Percentiles rank a stretch among this genome's conserved stretches.
phyloP scores from a whole-genome alignment of 2,329 filamentous ascomycete species.

The Aureobasidium sp. region DNA sequence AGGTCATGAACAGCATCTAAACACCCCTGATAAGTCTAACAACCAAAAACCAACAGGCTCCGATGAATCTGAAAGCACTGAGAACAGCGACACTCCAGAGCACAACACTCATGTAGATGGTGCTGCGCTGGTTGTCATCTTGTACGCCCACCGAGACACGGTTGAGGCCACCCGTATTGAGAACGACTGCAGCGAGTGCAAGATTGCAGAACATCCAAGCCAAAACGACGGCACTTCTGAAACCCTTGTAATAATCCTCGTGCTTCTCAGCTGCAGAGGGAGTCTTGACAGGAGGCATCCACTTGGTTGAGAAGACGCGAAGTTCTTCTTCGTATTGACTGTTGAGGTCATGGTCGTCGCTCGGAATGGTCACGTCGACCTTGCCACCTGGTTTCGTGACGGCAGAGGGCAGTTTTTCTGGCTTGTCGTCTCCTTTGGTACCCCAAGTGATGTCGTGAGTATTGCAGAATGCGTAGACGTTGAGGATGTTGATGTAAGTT shows the following conservation, averaged over 20 bases:
- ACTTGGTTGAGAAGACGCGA: conserved; percentile 63
- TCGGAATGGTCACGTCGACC: conserved; percentile 76
- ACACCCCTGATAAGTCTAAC: conserved; percentile 67
- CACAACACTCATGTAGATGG: conserved; percentile 78
- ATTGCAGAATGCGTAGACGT: conserved; percentile 98
- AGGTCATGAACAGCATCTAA: conserved; percentile 16
- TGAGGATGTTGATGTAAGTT: conserved; percentile 96
- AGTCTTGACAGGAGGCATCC: conserved; percentile 59
- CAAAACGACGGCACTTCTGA: conserved; percentile 83
- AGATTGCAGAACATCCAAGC: conserved; percentile 98
- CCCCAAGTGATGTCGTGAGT: conserved; percentile 97
- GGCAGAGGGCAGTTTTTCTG: conserved; percentile 80
- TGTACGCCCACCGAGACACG: conserved; percentile 26
- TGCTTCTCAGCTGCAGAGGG: conserved; percentile 66
- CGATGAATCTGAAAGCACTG: conserved; percentile 78
- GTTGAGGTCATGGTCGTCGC: conserved; percentile 90
- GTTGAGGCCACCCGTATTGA: conserved; percentile 77
- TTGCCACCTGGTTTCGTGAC: conserved; percentile 90
- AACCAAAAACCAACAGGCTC: conserved; percentile 86
- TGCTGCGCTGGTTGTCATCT: conserved; percentile 49
- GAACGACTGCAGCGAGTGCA: conserved; percentile 73
- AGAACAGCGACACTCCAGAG: conserved; percentile 82
- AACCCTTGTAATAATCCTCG: conserved; percentile 97
- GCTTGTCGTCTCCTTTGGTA: conserved; percentile 95
- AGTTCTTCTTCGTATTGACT: conserved; percentile 88